Percentiles rank a stretch among this genome's conserved stretches.
Evolutionary conservation across 1,284 basidiomycete genomes (phyloP).

Genomic region (Heimioporus retisporus): DNA sequence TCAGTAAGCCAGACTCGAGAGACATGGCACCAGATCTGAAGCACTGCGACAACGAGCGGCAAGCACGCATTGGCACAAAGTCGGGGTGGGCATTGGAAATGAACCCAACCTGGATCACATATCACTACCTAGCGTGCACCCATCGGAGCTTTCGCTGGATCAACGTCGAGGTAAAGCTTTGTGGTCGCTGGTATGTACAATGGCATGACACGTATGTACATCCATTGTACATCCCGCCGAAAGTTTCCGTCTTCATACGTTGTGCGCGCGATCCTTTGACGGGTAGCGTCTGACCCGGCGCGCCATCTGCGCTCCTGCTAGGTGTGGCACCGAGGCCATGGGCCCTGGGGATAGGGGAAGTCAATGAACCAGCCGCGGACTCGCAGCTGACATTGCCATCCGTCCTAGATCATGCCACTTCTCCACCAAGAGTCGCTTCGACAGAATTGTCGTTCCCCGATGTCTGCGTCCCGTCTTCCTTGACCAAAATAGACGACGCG

Average conservation of each 20-base stretch:
- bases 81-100: too few relatives aligned
- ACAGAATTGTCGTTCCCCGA: not conserved
- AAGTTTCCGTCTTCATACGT: not conserved
- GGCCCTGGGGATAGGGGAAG: not conserved
- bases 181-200: slow-evolving; percentile 10
- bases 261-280: not conserved
- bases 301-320: not conserved
- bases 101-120: not conserved
- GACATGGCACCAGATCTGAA: too few relatives aligned
- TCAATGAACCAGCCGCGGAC: not conserved
- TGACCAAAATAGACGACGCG: slow-evolving; percentile 1
- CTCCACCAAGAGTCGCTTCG: not conserved
- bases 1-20: too few relatives aligned
- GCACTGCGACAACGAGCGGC: too few relatives aligned
- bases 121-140: not conserved
- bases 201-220: slow-evolving; percentile 8
- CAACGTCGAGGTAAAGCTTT: not conserved
- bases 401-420: slow-evolving; percentile 9
- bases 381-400: not conserved
- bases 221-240: not conserved
- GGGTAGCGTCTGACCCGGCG: not conserved
- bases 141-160: not conserved
- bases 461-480: slow-evolving; percentile 12
- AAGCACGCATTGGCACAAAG: too few relatives aligned
- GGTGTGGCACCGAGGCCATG: not conserved